Base-by-base conservation (phyloP, 2,329 filamentous ascomycete species). In the Canariomyces notabilis region DNA sequence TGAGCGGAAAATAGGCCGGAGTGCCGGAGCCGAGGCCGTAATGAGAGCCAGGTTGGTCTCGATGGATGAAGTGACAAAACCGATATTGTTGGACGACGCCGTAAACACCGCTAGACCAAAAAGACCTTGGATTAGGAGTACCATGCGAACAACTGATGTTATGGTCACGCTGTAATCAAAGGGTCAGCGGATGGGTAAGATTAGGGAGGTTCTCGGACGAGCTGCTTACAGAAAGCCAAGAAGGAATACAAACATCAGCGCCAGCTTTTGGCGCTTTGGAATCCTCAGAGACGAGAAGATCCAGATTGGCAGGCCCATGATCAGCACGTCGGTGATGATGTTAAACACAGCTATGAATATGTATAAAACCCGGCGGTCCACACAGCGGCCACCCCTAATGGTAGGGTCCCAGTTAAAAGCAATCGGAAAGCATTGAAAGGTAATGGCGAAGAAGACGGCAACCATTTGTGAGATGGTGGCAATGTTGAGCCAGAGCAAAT, bases 281-380 rank as follows among this genome's bases (percentile, higher is more conserved):
- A 64, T 61, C 40, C 58, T 59, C 15, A 65, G 60, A 15, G 57
- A 57, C 2, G 56, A 46, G 23, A 66, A 62, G 20, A 64, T 57
- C 54, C 56, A 62, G 8, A 74, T 61, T 0, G 73, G 71, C 4
- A 75, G 52, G 0, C 61, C 58, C 23, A 74, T 62, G 39, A 72
- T 69, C 39, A 66, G 55, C 4, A 71, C 15, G 50, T 76, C 72
- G 18, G 71, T 64, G 0, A 64, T 48, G 22, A 76, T 73, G 44
- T 70, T 73, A 39, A 73, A 59, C 0, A 93, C 63, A 1, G 71
- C 66, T 3, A 59, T 63, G 42, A 63, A 62, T 18, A 64, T 57
- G 47, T 59, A 64, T 2, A 63, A 51, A 5, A 56, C 20, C 12
- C 57, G 52, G 37, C 59, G 57, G 39, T 61, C 46, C 22, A 63